These are phyloP conservation scores for Colletotrichum sp. DNA, from an alignment of 2,329 filamentous ascomycete genomes.

Conservation along the genomic window DNA sequence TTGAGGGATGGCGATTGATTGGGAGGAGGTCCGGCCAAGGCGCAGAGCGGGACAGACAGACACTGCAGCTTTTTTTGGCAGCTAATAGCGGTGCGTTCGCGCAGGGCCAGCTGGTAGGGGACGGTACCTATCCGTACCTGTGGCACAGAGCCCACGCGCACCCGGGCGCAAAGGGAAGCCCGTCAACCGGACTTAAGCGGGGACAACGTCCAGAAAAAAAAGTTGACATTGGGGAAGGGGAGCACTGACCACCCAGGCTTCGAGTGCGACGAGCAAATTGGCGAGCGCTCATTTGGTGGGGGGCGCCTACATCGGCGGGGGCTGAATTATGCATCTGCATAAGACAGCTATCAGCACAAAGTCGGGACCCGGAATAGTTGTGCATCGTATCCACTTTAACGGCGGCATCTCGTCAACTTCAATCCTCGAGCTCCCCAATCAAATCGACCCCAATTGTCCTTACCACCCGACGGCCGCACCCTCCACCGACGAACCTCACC, in stretches of 20 bases:
- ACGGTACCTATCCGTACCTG: background rate
- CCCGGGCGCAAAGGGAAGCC: background rate
- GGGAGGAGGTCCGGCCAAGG: constrained; percentile 11
- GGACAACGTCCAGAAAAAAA: constrained; percentile 2
- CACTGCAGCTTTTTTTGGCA: background rate
- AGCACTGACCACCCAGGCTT: background rate
- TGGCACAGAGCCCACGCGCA: background rate
- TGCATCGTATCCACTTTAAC: background rate
- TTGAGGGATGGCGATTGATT: constrained; percentile 9
- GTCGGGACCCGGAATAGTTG: background rate
- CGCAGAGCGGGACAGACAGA: background rate
- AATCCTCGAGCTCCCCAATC: constrained; percentile 19
- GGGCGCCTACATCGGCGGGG: background rate
- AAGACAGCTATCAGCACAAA: background rate
- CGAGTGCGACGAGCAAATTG: background rate
- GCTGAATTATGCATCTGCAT: background rate
- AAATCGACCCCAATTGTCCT: constrained; percentile 25
- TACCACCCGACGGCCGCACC: background rate
- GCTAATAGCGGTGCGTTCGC: background rate
- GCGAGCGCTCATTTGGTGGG: background rate
- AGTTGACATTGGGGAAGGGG: background rate
- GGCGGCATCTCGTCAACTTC: constrained; percentile 14
- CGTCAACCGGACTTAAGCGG: constrained; percentile 16
- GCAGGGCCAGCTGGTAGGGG: background rate
- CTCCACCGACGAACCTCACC: background rate